Base-by-base conservation (phyloP, 1,284 basidiomycete species). In the Papiliotrema laurentii region DNA sequence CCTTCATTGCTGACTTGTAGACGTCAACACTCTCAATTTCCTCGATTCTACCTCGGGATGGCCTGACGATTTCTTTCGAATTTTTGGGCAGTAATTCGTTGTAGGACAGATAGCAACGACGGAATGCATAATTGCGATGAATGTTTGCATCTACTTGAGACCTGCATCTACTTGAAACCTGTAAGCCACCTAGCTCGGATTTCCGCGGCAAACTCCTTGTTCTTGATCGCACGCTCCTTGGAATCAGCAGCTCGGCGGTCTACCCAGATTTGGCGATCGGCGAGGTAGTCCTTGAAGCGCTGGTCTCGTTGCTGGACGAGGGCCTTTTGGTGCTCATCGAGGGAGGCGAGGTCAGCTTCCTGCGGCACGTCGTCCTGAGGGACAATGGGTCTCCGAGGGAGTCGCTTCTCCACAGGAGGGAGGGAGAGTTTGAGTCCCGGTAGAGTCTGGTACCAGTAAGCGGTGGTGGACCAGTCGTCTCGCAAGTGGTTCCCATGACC, bases 391-490 rank as follows among this genome's bases (percentile, higher is more conserved):
- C 35, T 21, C 7, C 25, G 34, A 13, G 37, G 45, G 11, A 47
- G 26, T 26, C 34, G 25, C 26, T 45, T 18, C 21, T 45, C 43
- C 14, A 45, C 43, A 7, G 43, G 43, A 14, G 25, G 25, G 31
- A 45, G 24, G 19, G 31, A 27, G 11, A 45, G 33, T 26, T 45
- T 45, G 30, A 33, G 43, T 5, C 43, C 43, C 5, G 43, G 43
- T 16, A 45, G 22, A 19, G 43, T 45, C 33, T 45, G 43, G 25
- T 45, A 45, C 43, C 43, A 45, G 33, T 45, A 45, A 7, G 43
- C 43, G 21, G 43, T 45, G 16, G 43, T 45, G 10, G 43, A 45
- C 43, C 43, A 45, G 19, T 45, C 43, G 25, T 45, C 43, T 18
- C 25, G n/a, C 9, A 45, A 21, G 33, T 45, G 43, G 22, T 45